Evolutionary conservation across 495 filamentous ascomycete species (phyloP), one percentile per base, ranked within the genome.

Genomic region (Penicillium malachiteum): DNA sequence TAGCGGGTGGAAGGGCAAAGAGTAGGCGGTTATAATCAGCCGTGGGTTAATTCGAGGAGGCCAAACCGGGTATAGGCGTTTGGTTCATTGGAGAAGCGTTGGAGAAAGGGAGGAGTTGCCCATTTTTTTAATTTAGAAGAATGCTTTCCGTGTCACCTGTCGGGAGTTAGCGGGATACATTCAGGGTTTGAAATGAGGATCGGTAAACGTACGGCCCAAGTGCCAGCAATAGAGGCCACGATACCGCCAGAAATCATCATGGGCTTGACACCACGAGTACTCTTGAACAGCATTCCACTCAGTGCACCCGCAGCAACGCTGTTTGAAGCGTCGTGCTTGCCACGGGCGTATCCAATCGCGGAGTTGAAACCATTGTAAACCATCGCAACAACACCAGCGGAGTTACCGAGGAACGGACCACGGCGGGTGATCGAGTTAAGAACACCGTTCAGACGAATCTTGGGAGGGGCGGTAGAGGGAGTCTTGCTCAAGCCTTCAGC

Each of bases 331-430:
- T 98, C 94, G 59, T 97, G 92, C 77, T 92, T 92, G 48, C 94
- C 94, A 54, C 94, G 79, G 39, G 86, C 76, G 62, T 89, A 84
- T 32, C 95, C 93, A 56, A 97, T 84, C 16, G 82, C 85, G n/a
- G 90, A 95, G 76, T 97, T 97, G 68, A 96, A 79, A 17, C 89
- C 86, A 72, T 96, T 97, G 69, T 96, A 98, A 52, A 91, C 85
- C 82, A 98, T 88, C 11, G 94, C 94, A 32, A 98, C 84, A 26
- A 97, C 92, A 50, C 91, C 94, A 2, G 95, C 94, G 7, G 86
- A 90, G 77, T 98, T 98, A 13, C 95, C 94, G 58, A 97, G 71
- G 77, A 96, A 98, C n/a, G 94, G 94, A 7, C 94, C 94, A 72
- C 94, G 77, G 62, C 94, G 75, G 43, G 94, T 98, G 42, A 98